phyloP scores from a whole-genome alignment of 2,329 filamentous ascomycete species.

The Macroventuria anomochaeta region DNA sequence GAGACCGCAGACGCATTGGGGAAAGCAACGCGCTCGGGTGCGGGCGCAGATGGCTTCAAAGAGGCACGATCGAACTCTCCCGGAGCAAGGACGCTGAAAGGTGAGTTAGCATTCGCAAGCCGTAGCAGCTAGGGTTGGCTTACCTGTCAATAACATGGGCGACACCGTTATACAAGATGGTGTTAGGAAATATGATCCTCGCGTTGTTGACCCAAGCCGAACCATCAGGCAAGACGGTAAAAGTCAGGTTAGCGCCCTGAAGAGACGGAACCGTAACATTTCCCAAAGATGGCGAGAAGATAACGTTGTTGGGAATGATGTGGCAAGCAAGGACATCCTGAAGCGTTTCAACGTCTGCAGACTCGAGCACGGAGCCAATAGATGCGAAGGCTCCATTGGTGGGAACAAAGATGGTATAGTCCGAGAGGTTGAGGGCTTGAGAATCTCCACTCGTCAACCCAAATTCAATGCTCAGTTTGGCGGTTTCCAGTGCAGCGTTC shows the following conservation, averaged over 20 bases:
- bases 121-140: background rate
- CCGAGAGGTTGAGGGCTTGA: slow-evolving; percentile 52
- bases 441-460: slow-evolving; percentile 22
- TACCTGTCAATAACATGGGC: slow-evolving; percentile 37
- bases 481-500: slow-evolving; percentile 30
- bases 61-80: slow-evolving; percentile 28
- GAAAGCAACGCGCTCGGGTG: slow-evolving; percentile 32
- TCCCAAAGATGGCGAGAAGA: slow-evolving; percentile 34
- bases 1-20: slow-evolving; percentile 27
- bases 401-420: slow-evolving; percentile 82
- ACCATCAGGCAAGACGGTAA: slow-evolving; percentile 34
- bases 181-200: slow-evolving; percentile 31
- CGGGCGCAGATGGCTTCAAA: slow-evolving; percentile 23
- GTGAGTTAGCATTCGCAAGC: background rate
- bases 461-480: slow-evolving; percentile 31
- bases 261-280: slow-evolving; percentile 33
- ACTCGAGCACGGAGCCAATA: slow-evolving; percentile 46
- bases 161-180: slow-evolving; percentile 35
- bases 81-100: slow-evolving; percentile 24
- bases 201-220: slow-evolving; percentile 36
- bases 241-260: slow-evolving; percentile 29
- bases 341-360: slow-evolving; percentile 27
- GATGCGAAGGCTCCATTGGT: slow-evolving; percentile 75
- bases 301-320: slow-evolving; percentile 35
- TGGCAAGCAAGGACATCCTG: slow-evolving; percentile 36